Evolutionary conservation across 768 basidiomycete genomes (phyloP), one percentile per base, ranked within the genome.

Genomic region (Nidularia sp.): DNA sequence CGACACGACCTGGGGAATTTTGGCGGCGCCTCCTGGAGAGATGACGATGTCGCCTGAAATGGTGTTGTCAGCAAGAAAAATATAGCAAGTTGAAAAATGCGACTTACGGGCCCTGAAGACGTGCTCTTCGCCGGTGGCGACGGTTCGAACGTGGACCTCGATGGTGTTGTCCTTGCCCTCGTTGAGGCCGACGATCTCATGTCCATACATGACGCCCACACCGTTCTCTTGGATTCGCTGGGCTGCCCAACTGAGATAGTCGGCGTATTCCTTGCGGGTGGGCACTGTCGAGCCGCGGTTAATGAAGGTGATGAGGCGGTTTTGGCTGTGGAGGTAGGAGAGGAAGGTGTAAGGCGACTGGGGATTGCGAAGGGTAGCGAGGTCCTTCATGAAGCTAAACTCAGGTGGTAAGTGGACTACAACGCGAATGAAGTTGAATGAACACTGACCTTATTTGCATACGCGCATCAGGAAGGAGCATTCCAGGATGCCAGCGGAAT

Each of bases 401-500:
- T 55, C 10, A 31, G 56, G 55, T 35, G 47, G 31, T 51, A 47
- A 41, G 34, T 18, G 31, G 8, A 15, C 7, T 29, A 44, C 4
- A 15, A n/a, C 15, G 29, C 22, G 39, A 18, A 18, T 12, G 39
- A 36, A 44, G 22, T 15, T 25, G 18, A 13, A 50, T 44, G 29
- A 32, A 29, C 7, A 53, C 59, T 57, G 34, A 71, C 77, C 75
- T 79, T 42, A 81, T 80, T 59, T 81, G 80, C 80, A 80, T 81
- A 34, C 67, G 68, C 31, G 74, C 71, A 29, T 73, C 77, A 35
- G 77, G 76, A 5, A 81, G 63, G 45, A 80, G 70, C 78, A 81
- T 80, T 9, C 76, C 78, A 22, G 78, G 78, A 59, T 82, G 80
- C 80, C 80, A 81, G 50, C 66, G 67, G 59, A 81, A 81, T 50